Base-by-base conservation (phyloP, 2,329 filamentous ascomycete genomes). In the Ophiocordyceps camponoti-saundersi region DNA sequence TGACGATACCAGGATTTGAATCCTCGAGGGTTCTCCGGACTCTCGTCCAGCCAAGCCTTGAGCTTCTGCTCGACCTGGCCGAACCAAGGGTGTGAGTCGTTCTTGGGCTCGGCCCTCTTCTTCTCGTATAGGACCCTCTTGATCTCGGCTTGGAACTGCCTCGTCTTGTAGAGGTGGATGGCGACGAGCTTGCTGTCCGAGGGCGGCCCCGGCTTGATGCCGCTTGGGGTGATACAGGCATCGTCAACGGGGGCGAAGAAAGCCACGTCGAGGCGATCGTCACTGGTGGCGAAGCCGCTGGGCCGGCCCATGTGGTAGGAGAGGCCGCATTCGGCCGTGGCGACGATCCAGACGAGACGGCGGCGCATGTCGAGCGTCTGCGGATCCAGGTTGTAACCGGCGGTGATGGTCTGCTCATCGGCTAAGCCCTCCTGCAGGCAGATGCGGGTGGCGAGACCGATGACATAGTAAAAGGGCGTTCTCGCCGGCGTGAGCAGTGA, bases 111-210 rank as follows among this genome's bases (percentile, higher is more conserved):
- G 0, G 78, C 66, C 42, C 82, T 75, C 62, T 92, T 92, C 61
- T 81, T 82, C 55, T 94, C 82, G 59, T 98, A 96, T 1, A 96
- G 69, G 7, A 80, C 82, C 48, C 88, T 77, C 48, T 88, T 75
- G 42, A 95, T 92, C 62, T 96, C 90, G 15, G 89, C 78, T 60
- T 95, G 89, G 13, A 89, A 69, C 48, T 93, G 64, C 47, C 87
- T 75, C 86, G 95, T 93, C 59, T 85, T 90, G 68, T 88, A 88
- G 56, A 94, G 92, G 60, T 98, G 90, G 50, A 95, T 88, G 2
- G 87, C 82, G 23, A 94, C 80, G 55, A 85, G 77, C 61, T 98
- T 98, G 58, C 85, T 86, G 53, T 89, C 73, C 36, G 85, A 86
- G 2, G 77, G 72, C 6, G 81, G 82, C 1, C 81, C 84, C 0